Percentiles rank a stretch among this genome's conserved stretches.
These are phyloP conservation scores for Cordyceps militaris DNA, from an alignment of 2,329 filamentous ascomycete species.

Conservation along the genomic window DNA sequence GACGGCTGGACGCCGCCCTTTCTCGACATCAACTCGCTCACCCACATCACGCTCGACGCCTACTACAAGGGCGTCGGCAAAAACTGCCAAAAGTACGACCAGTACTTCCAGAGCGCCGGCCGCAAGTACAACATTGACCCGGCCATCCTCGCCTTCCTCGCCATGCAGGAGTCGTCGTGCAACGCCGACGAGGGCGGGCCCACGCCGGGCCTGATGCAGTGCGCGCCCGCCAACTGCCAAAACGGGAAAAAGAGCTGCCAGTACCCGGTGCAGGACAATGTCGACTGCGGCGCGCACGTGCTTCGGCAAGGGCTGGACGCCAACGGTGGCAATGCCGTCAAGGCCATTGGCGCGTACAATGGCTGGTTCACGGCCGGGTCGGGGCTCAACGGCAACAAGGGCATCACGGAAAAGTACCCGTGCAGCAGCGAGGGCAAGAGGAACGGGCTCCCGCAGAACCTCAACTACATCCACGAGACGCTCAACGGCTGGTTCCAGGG, in stretches of 20 bases:
- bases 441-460: conserved; percentile 27
- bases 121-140: conserved; percentile 26
- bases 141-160: conserved; percentile 28
- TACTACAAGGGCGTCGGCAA: conserved; percentile 22
- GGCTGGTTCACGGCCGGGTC: conserved; percentile 28
- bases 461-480: conserved; percentile 30
- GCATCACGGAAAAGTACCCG: conserved; percentile 21
- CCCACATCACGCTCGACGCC: conserved; percentile 19
- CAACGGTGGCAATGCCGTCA: conserved; percentile 24
- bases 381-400: conserved; percentile 22
- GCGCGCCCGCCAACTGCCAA: conserved; percentile 28
- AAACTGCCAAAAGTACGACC: conserved; percentile 25
- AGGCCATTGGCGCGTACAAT: conserved; percentile 29
- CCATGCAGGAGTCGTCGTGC: conserved; percentile 31
- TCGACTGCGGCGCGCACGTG: conserved; percentile 27
- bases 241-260: conserved; percentile 24
- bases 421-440: conserved; percentile 19
- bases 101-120: conserved; percentile 25
- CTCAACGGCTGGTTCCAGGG: conserved; percentile 31
- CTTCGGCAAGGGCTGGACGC: conserved; percentile 21
- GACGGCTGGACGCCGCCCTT: conserved; percentile 28
- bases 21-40: conserved; percentile 24
- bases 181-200: conserved; percentile 26
- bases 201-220: conserved; percentile 31
- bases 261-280: conserved; percentile 28